Percentiles rank a stretch among this genome's conserved stretches.
phyloP scores from a whole-genome alignment of 495 filamentous ascomycete species.

The Opeltia flavorubescens region DNA sequence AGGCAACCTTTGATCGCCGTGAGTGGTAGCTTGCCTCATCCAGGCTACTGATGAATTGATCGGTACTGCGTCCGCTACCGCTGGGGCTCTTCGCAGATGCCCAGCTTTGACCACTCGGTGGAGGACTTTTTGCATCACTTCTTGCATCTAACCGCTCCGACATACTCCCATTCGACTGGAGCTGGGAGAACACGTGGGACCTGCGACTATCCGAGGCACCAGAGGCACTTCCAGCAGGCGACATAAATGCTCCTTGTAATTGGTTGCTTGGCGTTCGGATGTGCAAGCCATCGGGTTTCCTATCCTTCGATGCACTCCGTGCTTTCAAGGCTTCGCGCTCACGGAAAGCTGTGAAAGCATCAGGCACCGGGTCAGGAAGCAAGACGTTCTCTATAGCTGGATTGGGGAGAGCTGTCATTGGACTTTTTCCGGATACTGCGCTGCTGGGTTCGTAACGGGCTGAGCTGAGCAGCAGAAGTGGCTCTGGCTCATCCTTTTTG shows the following conservation, averaged over 20 bases:
- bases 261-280: constrained; percentile 50
- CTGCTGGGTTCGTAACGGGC: constrained; percentile 34
- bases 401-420: constrained; percentile 38
- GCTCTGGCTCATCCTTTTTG: constrained; percentile 16
- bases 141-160: constrained; percentile 9
- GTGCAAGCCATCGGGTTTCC: constrained; percentile 72
- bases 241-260: constrained; percentile 8
- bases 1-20: constrained; percentile 31
- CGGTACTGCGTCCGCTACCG: constrained; percentile 50
- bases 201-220: constrained; percentile 10
- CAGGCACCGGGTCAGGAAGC: constrained; percentile 44
- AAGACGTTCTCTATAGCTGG: constrained; percentile 26
- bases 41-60: constrained; percentile 78
- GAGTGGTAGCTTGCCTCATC: constrained; percentile 58
- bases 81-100: constrained; percentile 36
- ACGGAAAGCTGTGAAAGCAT: constrained; percentile 42
- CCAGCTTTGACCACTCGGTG: constrained; percentile 33
- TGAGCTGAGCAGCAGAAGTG: constrained; percentile 32
- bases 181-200: constrained; percentile 9
- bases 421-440: constrained; percentile 26
- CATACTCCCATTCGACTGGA: constrained; percentile 11
- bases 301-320: constrained; percentile 59
- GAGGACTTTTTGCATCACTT: constrained; percentile 32
- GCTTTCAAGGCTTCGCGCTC: constrained; percentile 44
- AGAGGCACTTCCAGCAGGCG: constrained; percentile 5